Base-by-base conservation (phyloP, 2,329 filamentous ascomycete genomes). In the Hypoxylon sp. region DNA sequence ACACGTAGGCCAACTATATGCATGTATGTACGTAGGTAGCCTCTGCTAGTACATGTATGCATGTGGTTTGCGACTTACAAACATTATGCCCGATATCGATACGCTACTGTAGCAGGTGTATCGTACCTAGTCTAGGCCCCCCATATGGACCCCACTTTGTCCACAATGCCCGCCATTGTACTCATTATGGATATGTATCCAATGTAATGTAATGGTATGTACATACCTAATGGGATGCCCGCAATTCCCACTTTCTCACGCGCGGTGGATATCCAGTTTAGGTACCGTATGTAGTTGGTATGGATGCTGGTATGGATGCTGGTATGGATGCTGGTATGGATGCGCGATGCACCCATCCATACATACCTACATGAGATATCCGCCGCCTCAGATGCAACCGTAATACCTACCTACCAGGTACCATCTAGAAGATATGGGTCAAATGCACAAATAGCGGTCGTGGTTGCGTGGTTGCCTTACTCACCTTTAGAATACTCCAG, bases 391-490 rank as follows among this genome's bases (percentile, higher is more conserved):
- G 11, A 61, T 56, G 37, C 31, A 53, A 62, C 63, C 17, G 39
- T 58, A 35, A 39, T 61, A 61, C 52, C 55, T 54, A 33, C 35
- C 48, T 5, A 37, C 5, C 3, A 37, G 13, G 35, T n/a, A 37
- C 14, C 35, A n/a, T 26, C 24, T 31, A 13, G 22, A 31, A 44
- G 46, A 3, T 24, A 48, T 31, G 46, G 52, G 52, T 54, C 46
- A 37, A 61, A 59, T 59, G 33, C 9, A 35, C 33, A 53, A 39
- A 53, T 48, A 31, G 37, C 50, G 44, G 55, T 33, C 24, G 14
- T 56, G 37, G 51, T 48, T 55, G 65, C 68, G 68, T 70, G 68
- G 67, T 67, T 64, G 64, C 60, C 68, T 65, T 56, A 52, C 22
- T 17, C 33, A 26, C 64, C 65, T 67, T 19, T 68, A 57, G 57